These are phyloP conservation scores for Lepidium aucheri DNA, from an alignment of 345 rosid genomes.

Conservation along the genomic window DNA sequence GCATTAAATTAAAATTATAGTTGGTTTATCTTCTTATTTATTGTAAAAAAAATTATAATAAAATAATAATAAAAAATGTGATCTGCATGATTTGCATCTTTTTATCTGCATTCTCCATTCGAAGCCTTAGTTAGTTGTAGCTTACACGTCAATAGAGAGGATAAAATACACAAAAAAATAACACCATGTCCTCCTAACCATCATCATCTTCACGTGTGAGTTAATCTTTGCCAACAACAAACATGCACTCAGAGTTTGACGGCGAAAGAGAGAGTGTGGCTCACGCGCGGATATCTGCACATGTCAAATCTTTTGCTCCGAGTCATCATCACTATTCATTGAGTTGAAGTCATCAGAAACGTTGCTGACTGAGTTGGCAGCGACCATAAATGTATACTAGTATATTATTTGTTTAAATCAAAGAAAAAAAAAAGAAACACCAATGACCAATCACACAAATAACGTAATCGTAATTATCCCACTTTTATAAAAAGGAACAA, in stretches of 20 bases:
- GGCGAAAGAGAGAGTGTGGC: constrained; percentile 7
- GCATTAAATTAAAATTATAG: too few relatives aligned
- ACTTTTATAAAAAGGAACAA: not conserved
- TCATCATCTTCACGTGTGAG: constrained; percentile 21
- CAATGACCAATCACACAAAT: constrained; percentile 4
- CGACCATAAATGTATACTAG: too few relatives aligned
- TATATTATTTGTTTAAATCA: too few relatives aligned
- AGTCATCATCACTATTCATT: too few relatives aligned
- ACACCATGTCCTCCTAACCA: not conserved
- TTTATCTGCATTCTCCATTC: too few relatives aligned
- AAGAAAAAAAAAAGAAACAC: not conserved
- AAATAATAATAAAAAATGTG: too few relatives aligned
- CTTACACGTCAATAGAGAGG: constrained; percentile 21
- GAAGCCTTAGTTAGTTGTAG: not conserved
- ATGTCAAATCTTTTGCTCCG: not conserved
- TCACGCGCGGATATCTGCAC: constrained; percentile 19
- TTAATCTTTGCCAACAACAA: not conserved
- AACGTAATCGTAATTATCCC: constrained; percentile 3
- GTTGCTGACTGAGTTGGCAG: too few relatives aligned
- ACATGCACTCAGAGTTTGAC: not conserved
- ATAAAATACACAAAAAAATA: not conserved
- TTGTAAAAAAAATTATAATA: too few relatives aligned
- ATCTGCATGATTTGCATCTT: too few relatives aligned
- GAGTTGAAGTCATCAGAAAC: too few relatives aligned
- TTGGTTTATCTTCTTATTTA: too few relatives aligned